These are phyloP conservation scores for Vaccinium vitisidaea DNA, from an alignment of 148 eudicot species.

Conservation along the genomic window DNA sequence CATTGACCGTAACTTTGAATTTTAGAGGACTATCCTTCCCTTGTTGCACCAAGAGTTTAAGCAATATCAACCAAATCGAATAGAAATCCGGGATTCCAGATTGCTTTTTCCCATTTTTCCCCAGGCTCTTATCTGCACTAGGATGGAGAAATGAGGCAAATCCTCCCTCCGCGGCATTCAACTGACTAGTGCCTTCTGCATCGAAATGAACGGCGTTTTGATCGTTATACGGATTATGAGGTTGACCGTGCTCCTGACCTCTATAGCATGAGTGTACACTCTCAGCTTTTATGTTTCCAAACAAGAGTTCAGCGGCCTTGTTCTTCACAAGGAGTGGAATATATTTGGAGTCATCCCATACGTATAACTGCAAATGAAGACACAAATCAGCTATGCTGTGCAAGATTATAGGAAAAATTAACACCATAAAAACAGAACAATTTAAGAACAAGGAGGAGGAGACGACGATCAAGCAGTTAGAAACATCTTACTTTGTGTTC, in stretches of 20 bases:
- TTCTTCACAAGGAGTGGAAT: slow-evolving; percentile 69
- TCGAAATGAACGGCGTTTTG: background rate
- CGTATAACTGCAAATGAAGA: slow-evolving; percentile 57
- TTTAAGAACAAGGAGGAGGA: background rate
- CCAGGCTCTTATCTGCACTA: slow-evolving; percentile 6
- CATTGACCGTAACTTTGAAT: slow-evolving; percentile 49
- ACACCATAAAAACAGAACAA: background rate
- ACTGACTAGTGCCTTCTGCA: slow-evolving; percentile 9
- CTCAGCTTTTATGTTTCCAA: slow-evolving; percentile 74
- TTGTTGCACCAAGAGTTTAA: slow-evolving; percentile 49
- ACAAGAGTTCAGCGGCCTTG: slow-evolving; percentile 72
- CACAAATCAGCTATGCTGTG: background rate
- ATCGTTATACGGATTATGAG: background rate
- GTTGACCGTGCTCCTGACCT: slow-evolving; percentile 27
- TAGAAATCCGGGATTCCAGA: slow-evolving; percentile 34
- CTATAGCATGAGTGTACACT: slow-evolving; percentile 51
- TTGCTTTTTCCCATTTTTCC: slow-evolving; percentile 9
- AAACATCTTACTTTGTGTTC: background rate
- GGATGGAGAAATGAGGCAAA: slow-evolving; percentile 4
- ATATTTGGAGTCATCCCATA: slow-evolving; percentile 71
- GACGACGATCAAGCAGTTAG: background rate
- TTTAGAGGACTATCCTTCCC: slow-evolving; percentile 61
- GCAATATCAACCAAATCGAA: slow-evolving; percentile 65
- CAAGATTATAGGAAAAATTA: background rate
- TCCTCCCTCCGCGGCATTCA: background rate